Evolutionary conservation across 1,139 yeast genomes (phyloP).

Genomic region (Candida mesenterica): DNA sequence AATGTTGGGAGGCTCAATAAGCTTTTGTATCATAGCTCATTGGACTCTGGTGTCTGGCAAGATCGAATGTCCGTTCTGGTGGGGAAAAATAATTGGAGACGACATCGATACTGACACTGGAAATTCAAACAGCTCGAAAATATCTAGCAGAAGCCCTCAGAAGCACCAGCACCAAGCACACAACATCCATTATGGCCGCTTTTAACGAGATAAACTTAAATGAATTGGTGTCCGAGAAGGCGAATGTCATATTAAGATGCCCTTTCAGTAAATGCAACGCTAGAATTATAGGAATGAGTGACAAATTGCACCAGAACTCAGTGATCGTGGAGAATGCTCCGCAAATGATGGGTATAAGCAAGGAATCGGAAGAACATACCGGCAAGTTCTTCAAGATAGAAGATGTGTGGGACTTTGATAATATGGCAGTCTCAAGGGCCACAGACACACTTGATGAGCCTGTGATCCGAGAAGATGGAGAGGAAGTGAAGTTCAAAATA

Average conservation of each 20-base stretch:
- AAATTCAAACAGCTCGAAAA: too few species aligned
- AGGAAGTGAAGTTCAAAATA: conserved; percentile 25
- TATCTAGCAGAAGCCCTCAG: too few species aligned
- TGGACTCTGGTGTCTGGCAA: too few species aligned
- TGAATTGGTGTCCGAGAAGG: conserved; percentile 3
- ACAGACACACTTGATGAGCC: conserved; percentile 24
- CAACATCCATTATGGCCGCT: too few species aligned
- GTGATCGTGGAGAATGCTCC: conserved; percentile 28
- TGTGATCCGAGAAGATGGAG: conserved; percentile 17
- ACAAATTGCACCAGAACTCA: conserved; percentile 14
- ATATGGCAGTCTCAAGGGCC: conserved; percentile 67
- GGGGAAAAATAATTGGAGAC: too few species aligned
- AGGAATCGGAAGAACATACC: conserved; percentile 10
- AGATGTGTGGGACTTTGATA: conserved; percentile 77
- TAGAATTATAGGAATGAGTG: conserved; percentile 30
- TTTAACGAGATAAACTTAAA: conserved; percentile 8
- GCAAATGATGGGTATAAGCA: conserved; percentile 22
- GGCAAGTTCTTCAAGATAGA: conserved; percentile 35
- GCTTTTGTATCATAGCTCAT: too few species aligned
- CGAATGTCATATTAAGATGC: conserved; percentile 25
- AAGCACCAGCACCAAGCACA: too few species aligned
- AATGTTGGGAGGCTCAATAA: too few species aligned
- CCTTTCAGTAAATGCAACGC: conserved; percentile 38
- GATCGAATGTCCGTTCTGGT: too few species aligned
- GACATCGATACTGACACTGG: too few species aligned